Base-by-base conservation (phyloP, 768 basidiomycete species). In the Suillus tomentosus region DNA sequence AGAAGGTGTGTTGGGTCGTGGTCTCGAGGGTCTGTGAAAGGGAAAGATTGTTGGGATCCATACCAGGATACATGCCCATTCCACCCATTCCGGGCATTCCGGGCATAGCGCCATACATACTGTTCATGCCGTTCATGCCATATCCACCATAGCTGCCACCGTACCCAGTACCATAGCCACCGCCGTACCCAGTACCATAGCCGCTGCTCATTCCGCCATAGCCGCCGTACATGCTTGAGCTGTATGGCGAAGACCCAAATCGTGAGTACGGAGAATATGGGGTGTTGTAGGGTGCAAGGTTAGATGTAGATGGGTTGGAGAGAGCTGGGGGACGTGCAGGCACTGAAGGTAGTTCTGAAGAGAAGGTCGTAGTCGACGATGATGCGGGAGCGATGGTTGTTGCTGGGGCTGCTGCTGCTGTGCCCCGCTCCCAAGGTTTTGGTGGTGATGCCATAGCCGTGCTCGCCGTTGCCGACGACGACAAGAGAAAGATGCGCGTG, bases 1-100 rank as follows among this genome's bases (percentile, higher is more conserved):
- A 84, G 72, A 99, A 99, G 3, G 96, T 98, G 63, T 92, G 90
- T 61, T 92, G 90, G 2, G 96, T 99, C 11, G 93, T 91, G 7
- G 87, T 75, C 78, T 97, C 95, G 65, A 98, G 89, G 0, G 92
- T 88, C 71, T 95, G 94, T 0, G 94, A 89, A 63, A 98, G 87
- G 6, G 87, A 86, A 0, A 88, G 85, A 47, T 84, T 76, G 67
- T 78, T 75, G 55, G 84, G 78, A 77, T 86, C 84, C 76, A 79
- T 79, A 31, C 77, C 79, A 48, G 74, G 73, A 43, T 73, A 71
- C 69, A 77, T 73, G 60, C 77, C 78, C 66, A 75, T 76, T 48
- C 80, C 80, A n/a, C 76, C 76, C 69, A 78, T 77, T 17, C 74
- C 75, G 31, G 65, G 66, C 34, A 69, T 68, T 27, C 78, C 79